phyloP scores from a whole-genome alignment of 2,329 filamentous ascomycete genomes.

The Zymoseptoria passerinii region DNA sequence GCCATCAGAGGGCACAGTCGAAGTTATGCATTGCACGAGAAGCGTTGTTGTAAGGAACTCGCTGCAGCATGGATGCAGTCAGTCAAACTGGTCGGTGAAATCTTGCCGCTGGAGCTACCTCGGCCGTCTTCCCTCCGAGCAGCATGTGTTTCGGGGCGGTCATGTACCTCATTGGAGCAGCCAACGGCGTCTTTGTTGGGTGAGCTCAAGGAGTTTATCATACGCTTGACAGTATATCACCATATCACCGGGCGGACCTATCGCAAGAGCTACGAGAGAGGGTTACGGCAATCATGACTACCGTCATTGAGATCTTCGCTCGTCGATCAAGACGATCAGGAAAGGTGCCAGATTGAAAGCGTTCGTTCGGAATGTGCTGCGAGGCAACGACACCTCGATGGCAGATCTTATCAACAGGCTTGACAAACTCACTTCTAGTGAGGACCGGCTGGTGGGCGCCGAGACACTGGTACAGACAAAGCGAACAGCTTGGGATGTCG shows the following conservation, averaged over 20 bases:
- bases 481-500: slow-evolving; percentile 7
- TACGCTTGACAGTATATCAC: slow-evolving; percentile 36
- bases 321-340: slow-evolving; percentile 35
- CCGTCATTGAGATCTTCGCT: slow-evolving; percentile 41
- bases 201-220: slow-evolving; percentile 29
- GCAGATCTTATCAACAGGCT: slow-evolving; percentile 34
- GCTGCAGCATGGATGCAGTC: slow-evolving; percentile 16
- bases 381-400: slow-evolving; percentile 37
- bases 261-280: slow-evolving; percentile 34
- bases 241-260: slow-evolving; percentile 32
- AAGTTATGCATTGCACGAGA: too few relatives aligned
- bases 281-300: slow-evolving; percentile 36
- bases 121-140: slow-evolving; percentile 36
- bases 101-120: slow-evolving; percentile 31
- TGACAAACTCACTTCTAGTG: slow-evolving; percentile 35
- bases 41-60: too few relatives aligned
- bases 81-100: slow-evolving; percentile 36
- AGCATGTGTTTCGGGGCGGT: slow-evolving; percentile 39
- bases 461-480: slow-evolving; percentile 30
- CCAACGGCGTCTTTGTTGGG: slow-evolving; percentile 40
- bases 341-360: slow-evolving; percentile 33
- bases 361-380: slow-evolving; percentile 35
- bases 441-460: slow-evolving; percentile 38
- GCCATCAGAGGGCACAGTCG: too few relatives aligned
- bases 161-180: slow-evolving; percentile 38